phyloP scores from a whole-genome alignment of 805 yeast genomes.

The Barnettozyma wickerhamii region DNA sequence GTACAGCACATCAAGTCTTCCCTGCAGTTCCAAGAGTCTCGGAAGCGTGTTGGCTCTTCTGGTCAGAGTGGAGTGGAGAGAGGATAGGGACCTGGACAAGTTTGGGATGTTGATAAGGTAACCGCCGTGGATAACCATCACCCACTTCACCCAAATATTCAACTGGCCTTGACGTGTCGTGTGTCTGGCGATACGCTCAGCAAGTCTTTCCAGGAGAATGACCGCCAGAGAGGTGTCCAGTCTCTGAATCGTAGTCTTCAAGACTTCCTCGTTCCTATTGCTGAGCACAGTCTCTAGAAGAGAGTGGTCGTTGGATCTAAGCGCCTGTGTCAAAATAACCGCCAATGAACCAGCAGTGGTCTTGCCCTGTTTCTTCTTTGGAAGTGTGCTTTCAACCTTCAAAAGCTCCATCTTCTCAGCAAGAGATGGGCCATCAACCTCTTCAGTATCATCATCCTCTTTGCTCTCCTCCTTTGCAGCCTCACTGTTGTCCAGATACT shows the following conservation, averaged over 20 bases:
- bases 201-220: constrained; percentile 51
- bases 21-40: constrained; percentile 73
- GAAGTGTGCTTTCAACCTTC: constrained; percentile 22
- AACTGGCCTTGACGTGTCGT: constrained; percentile 49
- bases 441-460: constrained; percentile 28
- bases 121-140: constrained; percentile 79
- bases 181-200: constrained; percentile 54
- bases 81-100: constrained; percentile 52
- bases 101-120: constrained; percentile 42
- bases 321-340: constrained; percentile 81
- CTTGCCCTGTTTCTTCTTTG: constrained; percentile 37
- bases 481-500: constrained; percentile 46
- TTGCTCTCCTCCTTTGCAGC: constrained; percentile 32
- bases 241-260: constrained; percentile 51
- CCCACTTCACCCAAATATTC: constrained; percentile 83
- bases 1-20: constrained; percentile 67
- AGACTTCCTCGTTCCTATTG: constrained; percentile 45
- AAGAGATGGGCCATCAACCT: constrained; percentile 43
- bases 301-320: constrained; percentile 80
- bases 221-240: constrained; percentile 53
- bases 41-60: constrained; percentile 67
- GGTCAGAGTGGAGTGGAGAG: constrained; percentile 59
- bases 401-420: constrained; percentile 49
- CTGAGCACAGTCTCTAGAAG: constrained; percentile 78
- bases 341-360: constrained; percentile 76